Base-by-base conservation (phyloP, 2,329 filamentous ascomycete species). In the Curvularia spicifera region DNA sequence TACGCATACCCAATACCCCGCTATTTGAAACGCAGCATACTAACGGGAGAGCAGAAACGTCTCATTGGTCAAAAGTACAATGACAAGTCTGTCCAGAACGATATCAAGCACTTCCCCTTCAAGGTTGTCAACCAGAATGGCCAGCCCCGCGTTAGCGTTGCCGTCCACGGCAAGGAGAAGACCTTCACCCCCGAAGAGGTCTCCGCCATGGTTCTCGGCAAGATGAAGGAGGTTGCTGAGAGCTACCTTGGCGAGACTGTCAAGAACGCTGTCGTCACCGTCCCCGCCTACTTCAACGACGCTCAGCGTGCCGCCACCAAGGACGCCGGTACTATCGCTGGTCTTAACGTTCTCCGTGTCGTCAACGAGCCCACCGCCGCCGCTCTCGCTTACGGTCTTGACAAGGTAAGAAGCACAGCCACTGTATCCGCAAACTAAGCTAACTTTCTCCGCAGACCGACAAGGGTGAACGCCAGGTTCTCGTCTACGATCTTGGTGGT, bases 21-120 rank as follows among this genome's bases (percentile, higher is more conserved):
- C 9, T 40, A 22, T 10, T 43, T 35, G n/a, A 12, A 26, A 29
- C 52, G 28, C 39, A 9, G 29, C 35, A 63, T 63, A 61, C 71
- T 76, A 52, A 75, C 65, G 48, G 68, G 72, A 56, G 74, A 74
- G 42, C 51, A 76, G 78, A 83, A 83, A 79, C 79, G 81, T 73
- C 73, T 83, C 57, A 83, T 83, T 65, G 81, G 81, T 39, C 78
- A 80, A 67, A 83, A 83, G 75, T 83, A 76, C 73, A 76, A 74
- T 69, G 81, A 78, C 63, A 77, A 77, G 83, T 91, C 96, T 66
- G 89, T 97, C 68, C 93, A 97, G 83, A 85, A 84, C 77, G 95
- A 99, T 77, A 86, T 95, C 77, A 98, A 99, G 91, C 91, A 97
- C 85, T 97, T 97, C 87, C 94, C 95, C 75, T 99, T 94, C 90